Evolutionary conservation across 2,329 filamentous ascomycete species (phyloP).

Genomic region (Hymenoscyphus albidus): DNA sequence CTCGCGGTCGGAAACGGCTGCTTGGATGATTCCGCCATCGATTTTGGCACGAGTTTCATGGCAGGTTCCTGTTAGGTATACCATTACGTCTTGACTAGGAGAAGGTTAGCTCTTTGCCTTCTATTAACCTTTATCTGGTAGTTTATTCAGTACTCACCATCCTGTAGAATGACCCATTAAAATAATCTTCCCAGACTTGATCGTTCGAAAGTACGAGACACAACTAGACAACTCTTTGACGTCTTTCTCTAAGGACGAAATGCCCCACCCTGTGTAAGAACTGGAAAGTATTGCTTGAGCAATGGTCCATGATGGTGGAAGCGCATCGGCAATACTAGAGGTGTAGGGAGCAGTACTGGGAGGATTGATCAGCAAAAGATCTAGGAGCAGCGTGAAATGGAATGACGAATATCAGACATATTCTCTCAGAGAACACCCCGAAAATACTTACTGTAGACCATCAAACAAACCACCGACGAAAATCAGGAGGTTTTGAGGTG

Average conservation of each 20-base stretch:
- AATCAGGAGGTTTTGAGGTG: constrained; percentile 43
- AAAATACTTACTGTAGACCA: constrained; percentile 38
- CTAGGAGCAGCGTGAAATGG: not conserved
- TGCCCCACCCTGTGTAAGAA: constrained; percentile 40
- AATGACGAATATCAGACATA: not conserved
- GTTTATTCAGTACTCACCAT: constrained; percentile 35
- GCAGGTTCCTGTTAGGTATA: constrained; percentile 49
- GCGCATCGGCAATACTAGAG: constrained; percentile 35
- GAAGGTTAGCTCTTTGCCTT: not conserved
- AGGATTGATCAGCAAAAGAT: not conserved
- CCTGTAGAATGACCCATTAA: constrained; percentile 68
- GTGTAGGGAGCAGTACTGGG: constrained; percentile 44
- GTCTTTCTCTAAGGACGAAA: constrained; percentile 44
- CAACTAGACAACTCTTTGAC: constrained; percentile 46
- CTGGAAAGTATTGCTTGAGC: constrained; percentile 45
- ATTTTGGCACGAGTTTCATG: constrained; percentile 41
- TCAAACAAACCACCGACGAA: constrained; percentile 54
- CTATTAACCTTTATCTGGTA: too few species aligned
- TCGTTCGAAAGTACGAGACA: constrained; percentile 45
- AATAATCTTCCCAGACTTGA: constrained; percentile 51
- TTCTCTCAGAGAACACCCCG: not conserved
- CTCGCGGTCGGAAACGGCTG: constrained; percentile 61
- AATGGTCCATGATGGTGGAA: constrained; percentile 42
- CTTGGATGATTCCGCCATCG: constrained; percentile 63
- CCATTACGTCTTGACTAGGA: constrained; percentile 56